These are phyloP conservation scores for Scheffersomyces parashehatae DNA, from an alignment of 1,139 yeast genomes.

Conservation along the genomic window DNA sequence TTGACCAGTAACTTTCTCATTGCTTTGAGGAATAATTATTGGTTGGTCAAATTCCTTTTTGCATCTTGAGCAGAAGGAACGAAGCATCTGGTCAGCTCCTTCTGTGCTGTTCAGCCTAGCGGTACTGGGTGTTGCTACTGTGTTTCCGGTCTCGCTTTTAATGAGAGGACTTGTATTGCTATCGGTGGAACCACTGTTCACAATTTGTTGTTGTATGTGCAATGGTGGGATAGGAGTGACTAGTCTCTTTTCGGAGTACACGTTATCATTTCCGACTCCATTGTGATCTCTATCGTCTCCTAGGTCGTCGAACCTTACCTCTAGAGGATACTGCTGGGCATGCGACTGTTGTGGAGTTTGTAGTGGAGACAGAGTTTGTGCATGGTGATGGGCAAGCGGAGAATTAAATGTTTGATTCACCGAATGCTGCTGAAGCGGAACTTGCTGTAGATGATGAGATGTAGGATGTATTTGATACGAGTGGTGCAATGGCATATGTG, in stretches of 20 bases:
- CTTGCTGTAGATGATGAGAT: conserved; percentile 9
- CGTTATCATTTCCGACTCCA: conserved; percentile 6
- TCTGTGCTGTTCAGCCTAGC: conserved; percentile 7
- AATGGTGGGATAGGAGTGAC: conserved; percentile 49
- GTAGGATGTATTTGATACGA: conserved; percentile 10
- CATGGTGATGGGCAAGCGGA: conserved; percentile 3
- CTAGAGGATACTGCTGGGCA: conserved; percentile 3
- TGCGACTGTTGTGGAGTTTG: conserved; percentile 4
- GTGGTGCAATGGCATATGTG: conserved; percentile 8
- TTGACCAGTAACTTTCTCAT: conserved; percentile 14
- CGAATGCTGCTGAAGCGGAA: conserved; percentile 1
- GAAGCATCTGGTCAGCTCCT: conserved; percentile 11
- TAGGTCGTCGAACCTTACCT: conserved; percentile 2
- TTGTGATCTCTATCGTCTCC: not conserved
- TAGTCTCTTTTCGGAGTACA: conserved; percentile 22
- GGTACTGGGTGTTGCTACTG: conserved; percentile 8
- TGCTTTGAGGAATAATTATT: conserved; percentile 37
- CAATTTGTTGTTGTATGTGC: conserved; percentile 46
- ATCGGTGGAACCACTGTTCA: conserved; percentile 15
- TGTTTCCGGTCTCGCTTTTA: conserved; percentile 11
- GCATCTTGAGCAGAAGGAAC: conserved; percentile 52
- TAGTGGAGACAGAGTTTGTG: conserved; percentile 5
- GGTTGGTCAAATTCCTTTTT: conserved; percentile 57
- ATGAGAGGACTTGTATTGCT: not conserved
- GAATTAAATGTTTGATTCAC: not conserved